phyloP scores from a whole-genome alignment of 2,329 filamentous ascomycete genomes.

The Penicillium glabrum region DNA sequence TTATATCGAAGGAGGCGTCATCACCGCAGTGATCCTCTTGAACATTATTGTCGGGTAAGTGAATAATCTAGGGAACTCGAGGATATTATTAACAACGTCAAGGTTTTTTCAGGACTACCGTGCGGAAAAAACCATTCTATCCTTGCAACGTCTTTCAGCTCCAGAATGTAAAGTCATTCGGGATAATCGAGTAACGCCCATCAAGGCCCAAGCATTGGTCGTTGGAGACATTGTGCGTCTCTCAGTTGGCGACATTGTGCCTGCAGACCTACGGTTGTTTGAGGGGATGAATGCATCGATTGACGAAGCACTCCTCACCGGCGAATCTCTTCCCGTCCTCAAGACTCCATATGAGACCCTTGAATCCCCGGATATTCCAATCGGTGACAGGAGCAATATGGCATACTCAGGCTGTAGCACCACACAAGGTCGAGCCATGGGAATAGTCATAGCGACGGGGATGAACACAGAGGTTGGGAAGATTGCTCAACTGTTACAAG shows the following conservation, averaged over 20 bases:
- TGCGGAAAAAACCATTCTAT: constrained; percentile 61
- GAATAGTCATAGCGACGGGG: constrained; percentile 59
- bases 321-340: constrained; percentile 61
- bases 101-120: constrained; percentile 60
- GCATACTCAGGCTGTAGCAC: constrained; percentile 62
- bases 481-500: constrained; percentile 58
- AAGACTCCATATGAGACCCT: constrained; percentile 46
- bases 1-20: constrained; percentile 60
- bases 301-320: constrained; percentile 65
- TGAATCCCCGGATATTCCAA: constrained; percentile 30
- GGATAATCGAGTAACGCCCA: constrained; percentile 53
- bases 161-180: constrained; percentile 58
- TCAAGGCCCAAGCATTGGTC: constrained; percentile 59
- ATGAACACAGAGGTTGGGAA: constrained; percentile 64
- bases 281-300: constrained; percentile 70
- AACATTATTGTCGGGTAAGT: constrained; percentile 56
- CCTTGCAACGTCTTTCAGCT: constrained; percentile 55
- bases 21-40: constrained; percentile 58
- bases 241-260: constrained; percentile 58
- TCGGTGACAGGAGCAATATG: constrained; percentile 61
- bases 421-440: constrained; percentile 59
- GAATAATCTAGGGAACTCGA: too few relatives aligned
- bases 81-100: not conserved
- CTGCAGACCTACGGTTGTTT: constrained; percentile 57
- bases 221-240: constrained; percentile 57